phyloP scores from a whole-genome alignment of 75 land plant genomes.

The Gnetum montanum region DNA sequence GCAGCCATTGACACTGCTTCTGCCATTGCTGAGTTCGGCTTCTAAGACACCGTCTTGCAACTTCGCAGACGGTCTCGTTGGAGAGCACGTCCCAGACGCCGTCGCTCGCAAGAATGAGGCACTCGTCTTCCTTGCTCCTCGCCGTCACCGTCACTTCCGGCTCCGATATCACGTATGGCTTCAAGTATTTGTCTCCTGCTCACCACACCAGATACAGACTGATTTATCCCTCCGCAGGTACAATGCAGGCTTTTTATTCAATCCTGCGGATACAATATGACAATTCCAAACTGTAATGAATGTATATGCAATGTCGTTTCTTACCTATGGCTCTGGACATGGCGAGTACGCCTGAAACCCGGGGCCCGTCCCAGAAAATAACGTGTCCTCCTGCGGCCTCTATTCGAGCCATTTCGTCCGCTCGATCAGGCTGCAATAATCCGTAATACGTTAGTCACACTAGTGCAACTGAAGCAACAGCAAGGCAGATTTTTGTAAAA shows the following conservation, averaged over 20 bases:
- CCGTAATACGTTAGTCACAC: background rate
- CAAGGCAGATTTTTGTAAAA: background rate
- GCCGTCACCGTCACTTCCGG: constrained; percentile 43
- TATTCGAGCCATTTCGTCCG: constrained; percentile 30
- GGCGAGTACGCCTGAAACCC: constrained; percentile 39
- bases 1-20: no score
- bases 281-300: background rate
- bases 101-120: constrained; percentile 56
- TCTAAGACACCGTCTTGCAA: constrained; percentile 36
- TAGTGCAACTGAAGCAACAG: background rate
- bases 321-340: constrained; percentile 83
- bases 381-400: constrained; percentile 41
- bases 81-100: constrained; percentile 68
- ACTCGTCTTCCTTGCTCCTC: constrained; percentile 38
- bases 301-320: background rate
- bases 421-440: constrained; percentile 28
- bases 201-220: background rate
- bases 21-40: constrained; percentile 7
- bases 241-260: background rate
- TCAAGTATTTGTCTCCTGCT: constrained; percentile 56
- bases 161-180: constrained; percentile 45
- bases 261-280: background rate
- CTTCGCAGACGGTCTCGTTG: constrained; percentile 43
- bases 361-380: constrained; percentile 32
- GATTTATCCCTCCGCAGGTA: background rate